Evolutionary conservation across 2,329 filamentous ascomycete species (phyloP).

Genomic region (Fusarium kyushuense): DNA sequence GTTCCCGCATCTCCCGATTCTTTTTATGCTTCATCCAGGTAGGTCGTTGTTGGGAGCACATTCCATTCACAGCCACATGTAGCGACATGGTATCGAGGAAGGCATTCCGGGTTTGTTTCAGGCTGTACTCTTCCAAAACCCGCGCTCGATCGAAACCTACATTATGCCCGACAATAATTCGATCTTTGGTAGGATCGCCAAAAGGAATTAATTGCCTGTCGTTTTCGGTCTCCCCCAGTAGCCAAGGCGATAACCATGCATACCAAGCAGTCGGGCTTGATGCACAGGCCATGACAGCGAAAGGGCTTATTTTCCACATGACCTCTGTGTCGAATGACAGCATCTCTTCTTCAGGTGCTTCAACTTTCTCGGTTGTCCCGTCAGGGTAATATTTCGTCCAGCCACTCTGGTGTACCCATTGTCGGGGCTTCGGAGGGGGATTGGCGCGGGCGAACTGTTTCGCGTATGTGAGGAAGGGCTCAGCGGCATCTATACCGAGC

Average conservation of each 20-base stretch:
- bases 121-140: conserved; percentile 87
- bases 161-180: conserved; percentile 93
- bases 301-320: conserved; percentile 92
- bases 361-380: conserved; percentile 76
- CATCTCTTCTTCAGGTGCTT: conserved; percentile 82
- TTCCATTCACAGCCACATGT: conserved; percentile 97
- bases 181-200: conserved; percentile 77
- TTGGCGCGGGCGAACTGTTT: conserved; percentile 77
- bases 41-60: conserved; percentile 96
- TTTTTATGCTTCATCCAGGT: conserved; percentile 99
- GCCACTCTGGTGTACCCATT: conserved; percentile 84
- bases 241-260: conserved; percentile 95
- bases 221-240: conserved; percentile 82
- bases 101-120: conserved; percentile 83
- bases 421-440: conserved; percentile 69
- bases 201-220: conserved; percentile 87
- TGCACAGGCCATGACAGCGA: conserved; percentile 97
- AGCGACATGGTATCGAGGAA: conserved; percentile 99
- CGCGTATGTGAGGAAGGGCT: conserved; percentile 82
- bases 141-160: conserved; percentile 94
- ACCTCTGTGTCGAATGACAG: conserved; percentile 97
- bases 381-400: conserved; percentile 94
- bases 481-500: conserved; percentile 85
- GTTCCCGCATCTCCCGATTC: conserved; percentile 84
- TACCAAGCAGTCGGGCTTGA: conserved; percentile 94